These are phyloP conservation scores for Groenewaldozyma salmanticensis DNA, from an alignment of 805 yeast species.

Conservation along the genomic window DNA sequence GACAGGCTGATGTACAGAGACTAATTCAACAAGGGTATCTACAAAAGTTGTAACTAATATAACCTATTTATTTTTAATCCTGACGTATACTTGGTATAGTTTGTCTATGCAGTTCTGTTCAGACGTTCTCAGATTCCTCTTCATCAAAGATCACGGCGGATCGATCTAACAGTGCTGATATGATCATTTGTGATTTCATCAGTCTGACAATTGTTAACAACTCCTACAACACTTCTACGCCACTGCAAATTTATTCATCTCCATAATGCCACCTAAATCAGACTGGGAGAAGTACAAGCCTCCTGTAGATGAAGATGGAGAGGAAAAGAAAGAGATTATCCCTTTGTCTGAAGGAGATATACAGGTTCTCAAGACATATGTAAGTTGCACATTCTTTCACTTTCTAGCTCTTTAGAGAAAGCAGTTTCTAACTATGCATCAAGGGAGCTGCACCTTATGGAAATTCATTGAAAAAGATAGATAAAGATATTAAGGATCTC, in stretches of 20 bases:
- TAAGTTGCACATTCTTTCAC: constrained; percentile 21
- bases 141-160: not conserved
- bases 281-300: constrained; percentile 97
- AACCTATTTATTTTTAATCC: no score
- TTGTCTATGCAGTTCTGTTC: no score
- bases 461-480: constrained; percentile 65
- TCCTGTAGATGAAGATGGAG: constrained; percentile 58
- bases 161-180: not conserved
- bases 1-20: constrained; percentile 90
- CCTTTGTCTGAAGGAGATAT: constrained; percentile 96
- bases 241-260: not conserved
- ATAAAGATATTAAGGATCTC: constrained; percentile 74
- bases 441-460: constrained; percentile 93
- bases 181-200: not conserved
- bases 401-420: not conserved
- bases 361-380: constrained; percentile 88
- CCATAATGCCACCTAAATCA: constrained; percentile 84
- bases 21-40: constrained; percentile 89
- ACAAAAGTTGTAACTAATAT: constrained; percentile 58
- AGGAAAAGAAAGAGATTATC: constrained; percentile 54
- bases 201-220: no score
- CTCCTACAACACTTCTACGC: not conserved
- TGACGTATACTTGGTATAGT: no score
- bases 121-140: not conserved
- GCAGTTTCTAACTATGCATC: constrained; percentile 15